A percentile compares a stretch with the other conserved stretches of the same genome.
phyloP scores from a whole-genome alignment of 441 rosid genomes.

The Erodium moschatum region DNA sequence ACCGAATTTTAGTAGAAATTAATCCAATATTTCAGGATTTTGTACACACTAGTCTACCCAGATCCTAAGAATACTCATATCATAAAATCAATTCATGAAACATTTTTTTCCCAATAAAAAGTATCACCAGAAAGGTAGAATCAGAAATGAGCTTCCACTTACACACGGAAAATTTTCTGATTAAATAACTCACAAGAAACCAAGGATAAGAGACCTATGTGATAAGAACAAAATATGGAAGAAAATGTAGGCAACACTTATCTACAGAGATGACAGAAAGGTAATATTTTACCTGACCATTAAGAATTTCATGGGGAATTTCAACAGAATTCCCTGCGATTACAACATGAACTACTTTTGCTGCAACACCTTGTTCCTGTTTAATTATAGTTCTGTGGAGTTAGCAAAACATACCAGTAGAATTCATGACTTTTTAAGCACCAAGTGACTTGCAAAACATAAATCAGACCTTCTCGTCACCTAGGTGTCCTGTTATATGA shows the following conservation, averaged over 20 bases:
- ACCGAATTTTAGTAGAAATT: neutral
- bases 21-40: neutral
- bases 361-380: conserved; percentile 72
- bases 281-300: conserved; percentile 50
- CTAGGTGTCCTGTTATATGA: conserved; percentile 84
- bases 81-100: neutral
- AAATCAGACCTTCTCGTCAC: conserved; percentile 62
- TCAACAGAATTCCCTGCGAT: conserved; percentile 92
- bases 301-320: conserved; percentile 56
- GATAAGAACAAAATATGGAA: conserved; percentile 5
- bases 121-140: neutral
- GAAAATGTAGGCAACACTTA: neutral
- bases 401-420: conserved; percentile 17
- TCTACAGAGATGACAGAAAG: conserved; percentile 12
- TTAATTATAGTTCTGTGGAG: conserved; percentile 18
- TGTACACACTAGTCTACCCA: neutral
- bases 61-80: neutral
- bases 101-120: neutral
- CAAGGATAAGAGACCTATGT: conserved; percentile 7
- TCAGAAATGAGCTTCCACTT: no score
- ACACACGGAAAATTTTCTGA: neutral
- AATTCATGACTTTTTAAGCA: conserved; percentile 4
- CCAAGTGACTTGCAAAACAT: conserved; percentile 12
- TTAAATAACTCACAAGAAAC: neutral
- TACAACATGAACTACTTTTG: conserved; percentile 72